A percentile compares a stretch with the other conserved stretches of the same genome.
Evolutionary conservation across 2,329 filamentous ascomycete genomes (phyloP).

Genomic region (Beauveria asiatica): DNA sequence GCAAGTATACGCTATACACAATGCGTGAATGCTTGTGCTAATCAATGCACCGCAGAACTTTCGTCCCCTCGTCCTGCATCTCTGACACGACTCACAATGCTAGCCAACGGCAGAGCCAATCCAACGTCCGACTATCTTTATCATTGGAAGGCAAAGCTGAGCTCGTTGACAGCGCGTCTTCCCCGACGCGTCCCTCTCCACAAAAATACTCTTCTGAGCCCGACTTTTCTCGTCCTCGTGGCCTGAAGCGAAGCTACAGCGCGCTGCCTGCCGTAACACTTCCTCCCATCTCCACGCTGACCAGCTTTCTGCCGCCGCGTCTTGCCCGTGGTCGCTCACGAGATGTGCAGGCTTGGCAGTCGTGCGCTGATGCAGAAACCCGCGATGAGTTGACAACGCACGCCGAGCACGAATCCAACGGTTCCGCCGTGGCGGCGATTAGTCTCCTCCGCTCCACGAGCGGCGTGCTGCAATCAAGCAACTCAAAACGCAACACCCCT

Average conservation of each 20-base stretch:
- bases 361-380: conserved; percentile 73
- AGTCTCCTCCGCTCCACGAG: conserved; percentile 68
- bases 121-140: conserved; percentile 68
- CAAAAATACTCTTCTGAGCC: conserved; percentile 38
- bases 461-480: conserved; percentile 43
- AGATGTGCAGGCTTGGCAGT: conserved; percentile 85
- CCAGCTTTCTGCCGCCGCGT: conserved; percentile 43
- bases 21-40: not conserved
- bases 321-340: conserved; percentile 66
- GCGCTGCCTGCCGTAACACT: conserved; percentile 51
- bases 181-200: conserved; percentile 59
- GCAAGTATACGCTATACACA: conserved; percentile 23
- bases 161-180: conserved; percentile 46
- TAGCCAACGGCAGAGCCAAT: conserved; percentile 25
- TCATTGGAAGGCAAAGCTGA: conserved; percentile 89
- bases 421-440: conserved; percentile 74
- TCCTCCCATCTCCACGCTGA: conserved; percentile 46
- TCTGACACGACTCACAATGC: conserved; percentile 32
- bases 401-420: conserved; percentile 70
- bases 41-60: conserved; percentile 27
- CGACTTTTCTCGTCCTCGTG: conserved; percentile 39
- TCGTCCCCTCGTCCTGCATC: conserved; percentile 35
- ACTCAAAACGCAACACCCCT: conserved; percentile 55
- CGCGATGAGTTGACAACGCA: conserved; percentile 73
- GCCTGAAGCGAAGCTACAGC: conserved; percentile 63